Conservation (phyloP, 192 early-diverging fungal genomes). For the Coemansia sp. region DNA sequence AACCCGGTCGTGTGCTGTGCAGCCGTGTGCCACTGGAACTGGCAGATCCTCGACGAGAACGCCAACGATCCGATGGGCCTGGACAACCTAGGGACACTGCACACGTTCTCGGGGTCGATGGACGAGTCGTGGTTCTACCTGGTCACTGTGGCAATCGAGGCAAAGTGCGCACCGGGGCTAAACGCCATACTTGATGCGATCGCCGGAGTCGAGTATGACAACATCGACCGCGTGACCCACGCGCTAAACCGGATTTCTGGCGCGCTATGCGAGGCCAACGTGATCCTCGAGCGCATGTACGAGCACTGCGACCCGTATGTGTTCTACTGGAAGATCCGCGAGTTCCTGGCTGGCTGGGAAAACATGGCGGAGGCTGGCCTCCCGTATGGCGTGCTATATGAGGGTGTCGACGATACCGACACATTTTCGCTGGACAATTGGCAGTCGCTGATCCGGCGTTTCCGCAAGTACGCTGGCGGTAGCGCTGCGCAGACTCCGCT, state of each 20-base stretch:
- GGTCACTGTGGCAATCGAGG: slow-evolving; percentile 85
- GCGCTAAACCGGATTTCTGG: slow-evolving; percentile 60
- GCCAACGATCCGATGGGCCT: slow-evolving; percentile 69
- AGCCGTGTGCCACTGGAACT: slow-evolving; percentile 90
- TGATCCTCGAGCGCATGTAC: slow-evolving; percentile 74
- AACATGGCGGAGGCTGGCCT: slow-evolving; percentile 84
- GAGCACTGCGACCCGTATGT: slow-evolving; percentile 93
- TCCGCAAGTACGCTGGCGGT: slow-evolving; percentile 82
- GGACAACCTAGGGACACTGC: slow-evolving; percentile 75
- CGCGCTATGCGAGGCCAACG: slow-evolving; percentile 58
- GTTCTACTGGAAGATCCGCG: slow-evolving; percentile 91
- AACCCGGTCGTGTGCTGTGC: slow-evolving; percentile 88
- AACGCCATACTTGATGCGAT: slow-evolving; percentile 71
- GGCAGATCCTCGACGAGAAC: slow-evolving; percentile 70
- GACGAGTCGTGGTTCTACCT: slow-evolving; percentile 99
- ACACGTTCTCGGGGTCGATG: slow-evolving; percentile 81
- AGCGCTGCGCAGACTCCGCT: slow-evolving; percentile 94
- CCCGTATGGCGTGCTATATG: slow-evolving; percentile 87
- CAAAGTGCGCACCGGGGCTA: slow-evolving; percentile 66
- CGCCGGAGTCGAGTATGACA: slow-evolving; percentile 58
- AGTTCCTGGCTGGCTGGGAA: slow-evolving; percentile 90
- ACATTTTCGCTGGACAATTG: slow-evolving; percentile 53
- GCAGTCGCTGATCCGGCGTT: slow-evolving; percentile 58
- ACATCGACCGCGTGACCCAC: slow-evolving; percentile 45
- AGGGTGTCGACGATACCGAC: slow-evolving; percentile 74